Base-by-base conservation (phyloP, 345 rosid genomes). In the Pelargonium nanum region DNA sequence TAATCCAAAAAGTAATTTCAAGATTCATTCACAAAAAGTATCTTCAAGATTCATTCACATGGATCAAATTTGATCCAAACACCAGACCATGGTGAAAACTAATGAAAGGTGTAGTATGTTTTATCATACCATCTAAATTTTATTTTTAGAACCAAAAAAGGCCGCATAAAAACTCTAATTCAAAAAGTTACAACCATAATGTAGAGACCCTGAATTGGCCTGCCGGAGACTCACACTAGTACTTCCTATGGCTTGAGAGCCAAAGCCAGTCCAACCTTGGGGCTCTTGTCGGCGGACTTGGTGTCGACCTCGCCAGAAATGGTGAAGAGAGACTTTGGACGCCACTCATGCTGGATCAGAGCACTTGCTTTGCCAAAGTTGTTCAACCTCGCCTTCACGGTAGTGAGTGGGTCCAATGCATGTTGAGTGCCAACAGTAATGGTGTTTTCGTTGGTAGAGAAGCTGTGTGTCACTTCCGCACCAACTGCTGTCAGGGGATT, bases 291-390 rank as follows among this genome's bases (percentile, higher is more conserved):
- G 26, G 89, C 70, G 25, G 91, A 75, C 81, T 83, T 87, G 67
- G 94, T 74, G 69, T 92, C 99, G 12, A 92, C 91, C 79, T 92
- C 99, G 24, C 89, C 96, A 0, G 96, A 82, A 59, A 92, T 52
- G 1, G 95, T 87, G 71, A 92, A 62, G 59, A 82, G 61, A 0
- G 99, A 87, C 71, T 65, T 89, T 2, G 98, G 96, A 45, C 80
- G 83, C 97, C 96, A 92, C 75, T 82, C 86, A 48, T 92, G 99
- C 82, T 92, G 98, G 61, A 92, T 64, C 34, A 92, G 86, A 17
- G 95, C 93, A 26, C 81, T 86, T 4, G 76, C 84, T 66, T 70
- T 78, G 40, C 98, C 97, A 1, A 66, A 56, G 56, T 88, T 89
- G 84, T 87, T 87, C 66, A 85, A 76, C 16, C 89, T 81, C 1